A percentile compares a stretch with the other conserved stretches of the same genome.
Conservation (phyloP, 352 stramenopile genomes). For the Phytopythium montanum region DNA sequence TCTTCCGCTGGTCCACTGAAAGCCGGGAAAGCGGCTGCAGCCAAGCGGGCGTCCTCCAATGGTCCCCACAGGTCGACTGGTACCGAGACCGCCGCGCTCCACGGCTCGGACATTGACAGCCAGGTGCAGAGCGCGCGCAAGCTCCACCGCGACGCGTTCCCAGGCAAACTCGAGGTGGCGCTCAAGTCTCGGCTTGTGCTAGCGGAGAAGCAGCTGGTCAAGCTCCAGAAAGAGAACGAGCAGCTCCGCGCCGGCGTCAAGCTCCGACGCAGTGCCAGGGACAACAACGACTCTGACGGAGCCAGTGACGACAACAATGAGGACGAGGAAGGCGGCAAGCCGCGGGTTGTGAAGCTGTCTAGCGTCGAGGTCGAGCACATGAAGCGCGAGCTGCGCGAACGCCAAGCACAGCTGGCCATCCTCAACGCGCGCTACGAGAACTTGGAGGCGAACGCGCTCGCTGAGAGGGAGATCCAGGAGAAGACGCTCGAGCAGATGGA, state of each 20-base stretch:
- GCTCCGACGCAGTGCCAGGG: constrained; percentile 8
- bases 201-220: constrained; percentile 67
- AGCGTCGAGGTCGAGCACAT: constrained; percentile 52
- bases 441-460: constrained; percentile 74
- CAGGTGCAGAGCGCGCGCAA: constrained; percentile 46
- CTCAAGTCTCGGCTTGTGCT: constrained; percentile 69
- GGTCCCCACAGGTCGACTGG: background rate
- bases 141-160: constrained; percentile 45
- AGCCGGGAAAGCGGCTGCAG: constrained; percentile 9
- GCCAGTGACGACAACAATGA: constrained; percentile 28
- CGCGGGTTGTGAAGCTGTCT: constrained; percentile 7
- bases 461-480: constrained; percentile 88
- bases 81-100: constrained; percentile 15
- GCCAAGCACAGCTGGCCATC: constrained; percentile 78
- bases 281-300: constrained; percentile 36
- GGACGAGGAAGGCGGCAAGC: constrained; percentile 4
- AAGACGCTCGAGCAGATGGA: constrained; percentile 87
- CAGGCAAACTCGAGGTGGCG: constrained; percentile 57
- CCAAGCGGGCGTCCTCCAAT: constrained; percentile 10
- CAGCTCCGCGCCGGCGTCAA: constrained; percentile 26
- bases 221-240: constrained; percentile 70
- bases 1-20: constrained; percentile 8
- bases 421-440: constrained; percentile 89
- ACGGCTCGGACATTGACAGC: constrained; percentile 25
- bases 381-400: constrained; percentile 73